These are phyloP conservation scores for Yamadazyma mexicana DNA, from an alignment of 1,139 yeast species.

Conservation along the genomic window DNA sequence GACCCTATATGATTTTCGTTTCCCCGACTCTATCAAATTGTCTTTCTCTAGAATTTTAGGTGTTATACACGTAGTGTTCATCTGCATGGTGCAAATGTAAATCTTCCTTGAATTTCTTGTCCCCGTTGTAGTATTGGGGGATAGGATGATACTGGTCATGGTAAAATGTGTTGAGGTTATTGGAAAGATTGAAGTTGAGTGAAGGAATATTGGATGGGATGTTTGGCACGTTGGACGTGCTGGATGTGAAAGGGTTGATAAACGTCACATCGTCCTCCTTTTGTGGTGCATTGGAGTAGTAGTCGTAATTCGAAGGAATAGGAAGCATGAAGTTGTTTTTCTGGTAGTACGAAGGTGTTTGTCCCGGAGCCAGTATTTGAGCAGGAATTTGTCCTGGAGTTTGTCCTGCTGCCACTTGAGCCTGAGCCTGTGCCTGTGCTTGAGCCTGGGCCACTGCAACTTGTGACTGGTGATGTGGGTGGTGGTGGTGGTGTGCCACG, in stretches of 20 bases:
- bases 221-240: neutral
- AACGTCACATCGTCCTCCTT: constrained; percentile 22
- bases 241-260: constrained; percentile 21
- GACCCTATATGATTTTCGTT: no score
- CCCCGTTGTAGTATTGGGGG: constrained; percentile 14
- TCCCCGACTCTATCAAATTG: no score
- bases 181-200: constrained; percentile 12
- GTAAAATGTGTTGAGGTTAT: constrained; percentile 16
- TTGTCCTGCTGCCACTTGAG: constrained; percentile 1
- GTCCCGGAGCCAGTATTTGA: neutral
- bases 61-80: constrained; percentile 13
- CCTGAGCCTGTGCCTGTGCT: neutral
- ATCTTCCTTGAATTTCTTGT: constrained; percentile 10
- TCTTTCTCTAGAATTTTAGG: constrained; percentile 2
- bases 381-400: constrained; percentile 1
- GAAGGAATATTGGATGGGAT: constrained; percentile 4
- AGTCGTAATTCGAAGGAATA: constrained; percentile 18
- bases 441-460: constrained; percentile 1
- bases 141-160: constrained; percentile 17
- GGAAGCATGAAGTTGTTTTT: constrained; percentile 17
- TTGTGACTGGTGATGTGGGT: constrained; percentile 5
- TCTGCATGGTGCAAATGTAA: constrained; percentile 11
- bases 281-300: constrained; percentile 11
- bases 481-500: constrained; percentile 3
- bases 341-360: constrained; percentile 11